These are phyloP conservation scores for Suillus discolor DNA, from an alignment of 768 basidiomycete species.

Conservation along the genomic window DNA sequence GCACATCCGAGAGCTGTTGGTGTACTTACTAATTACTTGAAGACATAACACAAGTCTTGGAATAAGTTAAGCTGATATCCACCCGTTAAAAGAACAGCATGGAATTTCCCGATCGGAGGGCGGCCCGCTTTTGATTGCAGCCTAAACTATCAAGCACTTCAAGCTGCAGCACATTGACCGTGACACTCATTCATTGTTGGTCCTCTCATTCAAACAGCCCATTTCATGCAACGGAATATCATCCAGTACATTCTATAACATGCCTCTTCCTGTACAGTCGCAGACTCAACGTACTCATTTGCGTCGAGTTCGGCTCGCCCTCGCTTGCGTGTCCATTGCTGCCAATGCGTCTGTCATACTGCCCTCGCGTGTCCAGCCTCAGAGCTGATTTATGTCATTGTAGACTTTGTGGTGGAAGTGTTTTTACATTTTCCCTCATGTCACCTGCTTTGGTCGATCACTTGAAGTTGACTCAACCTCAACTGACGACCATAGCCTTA, in stretches of 20 bases:
- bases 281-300: conserved; percentile 14
- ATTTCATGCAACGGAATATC: background rate
- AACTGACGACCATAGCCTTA: conserved; percentile 75
- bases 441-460: conserved; percentile 62
- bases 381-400: background rate
- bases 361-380: background rate
- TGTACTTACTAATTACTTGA: no score
- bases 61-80: background rate
- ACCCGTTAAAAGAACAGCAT: background rate
- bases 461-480: conserved; percentile 70
- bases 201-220: background rate
- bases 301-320: conserved; percentile 27
- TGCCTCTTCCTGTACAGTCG: background rate
- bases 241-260: background rate
- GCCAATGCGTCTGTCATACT: conserved; percentile 59
- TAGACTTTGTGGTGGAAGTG: conserved; percentile 78
- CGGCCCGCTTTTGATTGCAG: background rate
- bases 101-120: background rate
- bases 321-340: conserved; percentile 56
- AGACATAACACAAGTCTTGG: no score
- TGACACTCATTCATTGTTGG: background rate
- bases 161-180: no score
- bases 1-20: no score
- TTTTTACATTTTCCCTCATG: conserved; percentile 79
- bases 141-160: no score